Conservation (phyloP, 148 eudicot species). For the Dysphania ambrosioides region DNA sequence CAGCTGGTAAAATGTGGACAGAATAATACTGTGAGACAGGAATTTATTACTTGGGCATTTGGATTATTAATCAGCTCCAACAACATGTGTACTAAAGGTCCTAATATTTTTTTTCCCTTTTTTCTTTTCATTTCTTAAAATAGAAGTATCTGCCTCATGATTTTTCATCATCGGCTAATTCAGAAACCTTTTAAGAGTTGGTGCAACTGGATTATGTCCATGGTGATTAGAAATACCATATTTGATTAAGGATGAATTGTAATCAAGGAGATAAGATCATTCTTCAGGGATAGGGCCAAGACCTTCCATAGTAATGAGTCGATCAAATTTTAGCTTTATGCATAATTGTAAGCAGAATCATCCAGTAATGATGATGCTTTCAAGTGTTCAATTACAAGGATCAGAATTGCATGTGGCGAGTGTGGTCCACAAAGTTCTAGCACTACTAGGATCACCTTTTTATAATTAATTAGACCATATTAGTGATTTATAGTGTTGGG, state of each 20-base stretch:
- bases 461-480: background rate
- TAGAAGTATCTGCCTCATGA: too few species aligned
- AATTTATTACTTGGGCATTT: too few species aligned
- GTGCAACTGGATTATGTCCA: background rate
- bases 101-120: too few species aligned
- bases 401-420: conserved; percentile 25
- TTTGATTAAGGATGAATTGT: background rate
- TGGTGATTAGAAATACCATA: background rate
- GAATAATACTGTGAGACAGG: background rate
- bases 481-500: conserved; percentile 14
- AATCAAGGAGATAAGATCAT: background rate
- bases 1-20: too few species aligned
- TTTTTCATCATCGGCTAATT: background rate
- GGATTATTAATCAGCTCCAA: too few species aligned
- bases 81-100: too few species aligned
- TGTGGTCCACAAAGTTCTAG: conserved; percentile 19
- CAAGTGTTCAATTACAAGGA: conserved; percentile 31
- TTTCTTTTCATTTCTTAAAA: too few species aligned
- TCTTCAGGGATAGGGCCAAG: background rate
- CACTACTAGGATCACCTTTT: conserved; percentile 2
- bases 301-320: too few species aligned
- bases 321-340: conserved; percentile 14
- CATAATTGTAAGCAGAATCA: conserved; percentile 17
- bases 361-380: conserved; percentile 28
- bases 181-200: background rate